phyloP scores from a whole-genome alignment of 1,284 basidiomycete genomes.

The Exobasidium rhododendri region DNA sequence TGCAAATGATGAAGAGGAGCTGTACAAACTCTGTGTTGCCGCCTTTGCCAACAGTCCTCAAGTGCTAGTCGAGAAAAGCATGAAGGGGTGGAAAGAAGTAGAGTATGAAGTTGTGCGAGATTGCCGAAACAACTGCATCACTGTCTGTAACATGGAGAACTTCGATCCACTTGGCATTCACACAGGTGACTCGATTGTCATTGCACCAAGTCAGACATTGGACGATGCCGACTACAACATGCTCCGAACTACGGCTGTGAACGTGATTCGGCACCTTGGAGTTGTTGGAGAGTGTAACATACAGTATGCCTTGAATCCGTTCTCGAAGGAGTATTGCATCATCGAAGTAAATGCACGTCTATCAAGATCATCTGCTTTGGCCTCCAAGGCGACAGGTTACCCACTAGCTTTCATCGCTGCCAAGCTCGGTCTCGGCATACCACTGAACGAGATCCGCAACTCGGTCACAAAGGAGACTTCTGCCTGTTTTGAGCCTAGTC shows the following conservation, averaged over 20 bases:
- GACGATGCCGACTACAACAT: conserved; percentile 89
- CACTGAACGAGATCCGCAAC: conserved; percentile 96
- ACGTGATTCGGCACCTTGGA: conserved; percentile 93
- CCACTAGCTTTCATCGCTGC: conserved; percentile 97
- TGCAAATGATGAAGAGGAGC: conserved; percentile 81
- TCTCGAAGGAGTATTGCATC: conserved; percentile 93
- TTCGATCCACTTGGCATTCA: conserved; percentile 98
- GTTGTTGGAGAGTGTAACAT: conserved; percentile 99
- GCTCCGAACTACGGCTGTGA: conserved; percentile 95
- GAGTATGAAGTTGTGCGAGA: conserved; percentile 99
- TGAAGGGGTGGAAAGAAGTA: conserved; percentile 99
- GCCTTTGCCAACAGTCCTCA: conserved; percentile 96
- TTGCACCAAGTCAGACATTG: conserved; percentile 94
- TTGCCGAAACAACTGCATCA: conserved; percentile 95
- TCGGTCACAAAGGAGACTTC: conserved; percentile 92
- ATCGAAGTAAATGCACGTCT: conserved; percentile 99
- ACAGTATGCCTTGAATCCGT: conserved; percentile 94
- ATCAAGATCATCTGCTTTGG: conserved; percentile 92
- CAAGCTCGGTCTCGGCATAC: conserved; percentile 92
- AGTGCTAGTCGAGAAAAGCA: conserved; percentile 94
- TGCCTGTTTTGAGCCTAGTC: conserved; percentile 94
- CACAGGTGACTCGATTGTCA: conserved; percentile 98
- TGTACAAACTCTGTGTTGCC: conserved; percentile 70
- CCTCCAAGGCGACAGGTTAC: conserved; percentile 97
- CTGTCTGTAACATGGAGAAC: conserved; percentile 99